Evolutionary conservation across 768 basidiomycete species (phyloP), one percentile per base, ranked within the genome.

Genomic region (Paxillus involutus): DNA sequence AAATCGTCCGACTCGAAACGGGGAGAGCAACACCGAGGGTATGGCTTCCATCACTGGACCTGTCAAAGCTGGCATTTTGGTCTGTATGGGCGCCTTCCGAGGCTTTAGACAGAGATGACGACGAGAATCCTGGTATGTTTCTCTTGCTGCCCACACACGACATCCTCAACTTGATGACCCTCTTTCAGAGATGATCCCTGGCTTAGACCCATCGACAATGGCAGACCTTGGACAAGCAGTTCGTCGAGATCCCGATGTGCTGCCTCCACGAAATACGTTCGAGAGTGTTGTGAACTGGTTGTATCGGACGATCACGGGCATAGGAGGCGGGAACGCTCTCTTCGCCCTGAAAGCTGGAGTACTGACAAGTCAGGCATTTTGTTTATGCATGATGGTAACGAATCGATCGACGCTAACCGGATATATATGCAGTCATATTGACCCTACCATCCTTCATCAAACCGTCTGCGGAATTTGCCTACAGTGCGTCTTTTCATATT

Each of bases 331-430:
- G 6, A 89, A 91, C 58, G 70, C 75, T 1, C 64, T 89, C 29
- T 91, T 82, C 53, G 88, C 87, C 0, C 48, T 91, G 52, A 92
- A 91, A 68, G 88, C 85, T 3, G 87, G 82, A 0, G 56, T 84
- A 30, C 64, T 92, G 53, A 83, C 87, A 16, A 74, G 83, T 85
- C 53, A 55, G 73, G 57, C 24, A 32, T 45, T 48, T 47, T 33
- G 3, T 10, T 33, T n/a, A 2, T 50, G 26, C 2, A 17, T 7
- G 17, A 13, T 6, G 10, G 13, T 13, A 32, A 4, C 14, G 13
- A 14, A 30, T 40, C 19, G 26, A 29, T 2, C 19, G 46, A 46
- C 44, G 19, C 17, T 58, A 39, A 58, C 11, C 29, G 51, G 19
- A 36, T 30, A 36, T 17, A 1, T 33, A 30, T 30, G 14, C 47